Conservation (phyloP, 805 yeast genomes). For the Sugiyamaella smithiae region DNA sequence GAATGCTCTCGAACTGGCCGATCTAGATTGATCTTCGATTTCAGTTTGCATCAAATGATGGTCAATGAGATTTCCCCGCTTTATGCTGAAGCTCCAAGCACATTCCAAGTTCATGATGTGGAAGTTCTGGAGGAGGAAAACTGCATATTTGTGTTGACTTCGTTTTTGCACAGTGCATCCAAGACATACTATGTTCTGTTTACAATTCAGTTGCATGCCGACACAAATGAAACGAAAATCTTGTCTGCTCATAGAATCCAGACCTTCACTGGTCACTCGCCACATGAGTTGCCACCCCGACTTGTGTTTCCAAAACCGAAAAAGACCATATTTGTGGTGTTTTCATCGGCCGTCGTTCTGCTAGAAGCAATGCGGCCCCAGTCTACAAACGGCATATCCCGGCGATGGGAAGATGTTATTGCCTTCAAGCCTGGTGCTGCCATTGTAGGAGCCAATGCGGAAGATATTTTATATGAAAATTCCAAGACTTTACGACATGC, state of each 20-base stretch:
- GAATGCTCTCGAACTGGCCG: constrained; percentile 46
- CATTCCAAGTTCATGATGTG: constrained; percentile 60
- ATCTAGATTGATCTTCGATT: constrained; percentile 39
- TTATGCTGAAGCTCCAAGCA: constrained; percentile 51
- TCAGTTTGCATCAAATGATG: constrained; percentile 37
- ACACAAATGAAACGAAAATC: constrained; percentile 45
- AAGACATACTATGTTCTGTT: constrained; percentile 47
- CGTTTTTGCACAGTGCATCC: constrained; percentile 36
- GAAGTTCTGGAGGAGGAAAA: constrained; percentile 46
- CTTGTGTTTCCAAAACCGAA: constrained; percentile 58
- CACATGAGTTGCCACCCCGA: constrained; percentile 43
- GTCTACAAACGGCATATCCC: constrained; percentile 25
- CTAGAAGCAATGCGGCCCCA: constrained; percentile 49
- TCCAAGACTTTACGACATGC: constrained; percentile 37
- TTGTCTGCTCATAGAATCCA: constrained; percentile 66
- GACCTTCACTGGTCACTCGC: constrained; percentile 40
- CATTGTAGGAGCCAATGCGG: constrained; percentile 60
- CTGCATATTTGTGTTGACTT: constrained; percentile 49
- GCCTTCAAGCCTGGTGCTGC: constrained; percentile 51
- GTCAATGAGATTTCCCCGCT: constrained; percentile 42
- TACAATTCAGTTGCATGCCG: constrained; percentile 50
- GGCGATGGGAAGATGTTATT: constrained; percentile 80
- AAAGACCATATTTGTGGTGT: constrained; percentile 57
- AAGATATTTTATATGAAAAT: constrained; percentile 33
- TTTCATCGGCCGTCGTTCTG: constrained; percentile 60